Base-by-base conservation (phyloP, 805 yeast species). In the Lachancea nothofagi region DNA sequence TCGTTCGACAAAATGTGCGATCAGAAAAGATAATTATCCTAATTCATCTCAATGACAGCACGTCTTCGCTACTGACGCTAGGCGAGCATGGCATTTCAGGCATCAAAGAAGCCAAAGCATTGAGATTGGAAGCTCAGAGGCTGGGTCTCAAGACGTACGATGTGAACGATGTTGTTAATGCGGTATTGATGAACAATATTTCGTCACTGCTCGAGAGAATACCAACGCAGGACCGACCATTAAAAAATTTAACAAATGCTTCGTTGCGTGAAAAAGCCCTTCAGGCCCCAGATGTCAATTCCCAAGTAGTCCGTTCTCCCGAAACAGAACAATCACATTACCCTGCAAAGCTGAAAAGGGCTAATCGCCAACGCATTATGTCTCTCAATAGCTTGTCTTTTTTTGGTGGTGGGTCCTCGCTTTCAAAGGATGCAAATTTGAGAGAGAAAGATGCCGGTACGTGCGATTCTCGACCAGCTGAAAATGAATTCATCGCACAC, bases 321-420 rank as follows among this genome's bases (percentile, higher is more conserved):
- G 19, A 29, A 13, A 9, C n/a, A 19, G 30, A 2, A 7, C 20
- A 5, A 35, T n/a, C n/a, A n/a, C n/a, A 21, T 14, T 15, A 8
- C n/a, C 14, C 27, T 7, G 12, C 12, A 13, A 58, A 56, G 40
- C 44, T 42, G 17, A 40, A 54, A 33, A 47, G 59, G 34, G 26
- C 52, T 18, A 50, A 46, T 28, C 45, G 60, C 23, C 51, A 47
- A 23, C 4, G 26, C 9, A 53, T 66, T 2, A 47, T 62, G 41
- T 59, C 67, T 1, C 45, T 67, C 23, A 64, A 65, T 31, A 60
- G 65, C 33, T 47, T 66, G 28, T 55, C 55, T 22, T 65, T 59
- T 45, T 66, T 67, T 50, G 71, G 65, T 3, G 72, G 71, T 22
- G 70, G 71, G 20, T 32, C 33, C 7, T 19, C 27, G 21, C 17